A percentile compares a stretch with the other conserved stretches of the same genome.
These are phyloP conservation scores for Ascobolus immersus DNA, from an alignment of 495 filamentous ascomycete species.

Conservation along the genomic window DNA sequence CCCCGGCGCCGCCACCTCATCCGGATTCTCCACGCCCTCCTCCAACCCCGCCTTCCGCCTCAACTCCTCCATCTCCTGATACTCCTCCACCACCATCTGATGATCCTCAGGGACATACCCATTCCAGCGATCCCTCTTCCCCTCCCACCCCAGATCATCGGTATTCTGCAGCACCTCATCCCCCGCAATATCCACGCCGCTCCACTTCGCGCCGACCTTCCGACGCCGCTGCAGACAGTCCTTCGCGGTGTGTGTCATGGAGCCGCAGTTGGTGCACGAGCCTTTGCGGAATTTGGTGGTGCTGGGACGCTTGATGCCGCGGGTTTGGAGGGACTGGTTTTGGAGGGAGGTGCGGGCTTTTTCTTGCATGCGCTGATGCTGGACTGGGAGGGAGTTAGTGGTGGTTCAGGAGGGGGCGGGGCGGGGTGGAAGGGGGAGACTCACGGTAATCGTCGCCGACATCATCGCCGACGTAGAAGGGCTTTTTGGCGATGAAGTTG, in stretches of 20 bases:
- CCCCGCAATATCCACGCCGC: conserved; percentile 73
- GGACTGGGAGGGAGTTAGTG: conserved; percentile 21
- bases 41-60: conserved; percentile 18
- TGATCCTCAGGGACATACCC: conserved; percentile 83
- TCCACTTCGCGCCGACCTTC: conserved; percentile 78
- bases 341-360: conserved; percentile 36
- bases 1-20: conserved; percentile 75
- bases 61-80: conserved; percentile 43
- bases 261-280: conserved; percentile 93
- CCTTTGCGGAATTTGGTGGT: conserved; percentile 95
- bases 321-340: conserved; percentile 53
- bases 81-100: conserved; percentile 59
- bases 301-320: conserved; percentile 58
- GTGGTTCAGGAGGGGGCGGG: not conserved
- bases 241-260: conserved; percentile 84
- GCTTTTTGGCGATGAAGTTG: conserved; percentile 89
- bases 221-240: conserved; percentile 77
- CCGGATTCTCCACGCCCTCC: conserved; percentile 33
- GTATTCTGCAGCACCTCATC: conserved; percentile 75
- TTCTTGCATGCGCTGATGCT: conserved; percentile 81
- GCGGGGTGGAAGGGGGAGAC: conserved; percentile 1
- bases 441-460: conserved; percentile 49
- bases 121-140: conserved; percentile 96
- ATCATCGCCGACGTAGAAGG: conserved; percentile 80
- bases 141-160: conserved; percentile 77